Conservation (phyloP, 805 yeast species). For the Monosporozyma siamensis region DNA sequence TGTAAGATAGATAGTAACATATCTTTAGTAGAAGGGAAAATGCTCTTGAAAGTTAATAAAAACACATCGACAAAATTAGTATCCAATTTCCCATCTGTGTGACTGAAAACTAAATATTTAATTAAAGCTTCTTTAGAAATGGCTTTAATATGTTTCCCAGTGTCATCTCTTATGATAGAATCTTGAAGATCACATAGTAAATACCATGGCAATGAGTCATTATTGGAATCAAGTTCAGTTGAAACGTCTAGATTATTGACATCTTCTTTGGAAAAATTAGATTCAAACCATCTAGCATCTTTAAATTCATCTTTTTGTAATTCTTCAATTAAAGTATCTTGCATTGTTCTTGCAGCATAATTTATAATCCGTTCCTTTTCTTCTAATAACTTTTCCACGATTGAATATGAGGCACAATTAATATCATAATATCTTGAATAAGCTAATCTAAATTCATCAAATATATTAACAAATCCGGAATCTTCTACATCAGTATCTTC, state of each 20-base stretch:
- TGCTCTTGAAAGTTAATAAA: slow-evolving; percentile 62
- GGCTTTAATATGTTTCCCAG: slow-evolving; percentile 61
- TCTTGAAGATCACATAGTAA: slow-evolving; percentile 56
- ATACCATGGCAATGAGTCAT: slow-evolving; percentile 49
- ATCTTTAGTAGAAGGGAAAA: slow-evolving; percentile 51
- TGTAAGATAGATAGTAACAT: slow-evolving; percentile 49
- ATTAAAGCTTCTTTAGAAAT: slow-evolving; percentile 73
- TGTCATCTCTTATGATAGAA: slow-evolving; percentile 50
- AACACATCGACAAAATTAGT: slow-evolving; percentile 43
- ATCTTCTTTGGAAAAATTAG: slow-evolving; percentile 12
- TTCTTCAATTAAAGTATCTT: slow-evolving; percentile 55
- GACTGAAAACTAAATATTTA: slow-evolving; percentile 72
- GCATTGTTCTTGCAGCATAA: slow-evolving; percentile 71
- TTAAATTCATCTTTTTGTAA: slow-evolving; percentile 39
- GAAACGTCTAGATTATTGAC: slow-evolving; percentile 8
- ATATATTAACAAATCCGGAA: slow-evolving; percentile 28
- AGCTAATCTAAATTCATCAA: slow-evolving; percentile 22
- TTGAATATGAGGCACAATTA: slow-evolving; percentile 26
- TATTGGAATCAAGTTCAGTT: background rate
- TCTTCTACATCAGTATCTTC: slow-evolving; percentile 36
- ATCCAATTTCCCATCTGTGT: slow-evolving; percentile 48
- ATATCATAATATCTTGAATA: slow-evolving; percentile 29
- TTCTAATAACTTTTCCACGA: slow-evolving; percentile 52
- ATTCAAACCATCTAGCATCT: slow-evolving; percentile 29
- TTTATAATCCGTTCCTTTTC: slow-evolving; percentile 62